Evolutionary conservation across 2,329 filamentous ascomycete genomes (phyloP), one percentile per base, ranked within the genome.

Genomic region (Talaromyces sp.): DNA sequence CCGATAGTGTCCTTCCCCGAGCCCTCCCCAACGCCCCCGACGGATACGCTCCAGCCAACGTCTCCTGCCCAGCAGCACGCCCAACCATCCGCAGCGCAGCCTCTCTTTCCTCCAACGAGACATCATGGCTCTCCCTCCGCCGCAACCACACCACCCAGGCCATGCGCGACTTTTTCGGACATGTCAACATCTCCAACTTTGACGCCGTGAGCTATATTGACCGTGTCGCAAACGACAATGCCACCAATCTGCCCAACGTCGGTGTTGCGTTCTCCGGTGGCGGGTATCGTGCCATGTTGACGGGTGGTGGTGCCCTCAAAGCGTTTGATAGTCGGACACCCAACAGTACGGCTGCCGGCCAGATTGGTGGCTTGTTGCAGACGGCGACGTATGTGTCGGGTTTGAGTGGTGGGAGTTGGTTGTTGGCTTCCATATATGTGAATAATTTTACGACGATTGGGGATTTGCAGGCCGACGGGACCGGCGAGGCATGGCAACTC

Each of bases 271-370:
- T 91, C 53, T 95, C 91, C 0, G 92, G 92, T 13, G 93, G 93
- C 74, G 93, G 93, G 40, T 96, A 95, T 75, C 85, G 93, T 65
- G 92, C 93, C n/a, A 83, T 96, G 80, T 82, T 93, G 81, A 94
- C 91, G 73, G 92, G 91, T 43, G 93, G 89, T 17, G 93, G 93
- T 67, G 89, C 89, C 51, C 71, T 96, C 17, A 86, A 90, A 34
- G 93, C 92, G 0, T 93, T 92, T 69, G 93, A 97, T 75, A 85
- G 79, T 70, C 86, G 93, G 22, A 93, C 90, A 0, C 75, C 82
- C 0, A 86, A 86, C 64, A 82, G 88, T 2, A 90, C 86, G 0
- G 78, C 72, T 7, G 72, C 79, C 3, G 91, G 91, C 3, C 90
- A 92, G 58, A 82, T 97, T 27, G 91, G 92, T 60, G 93, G 93